phyloP scores from a whole-genome alignment of 176 grass and related monocot genomes.

The Canna indica region DNA sequence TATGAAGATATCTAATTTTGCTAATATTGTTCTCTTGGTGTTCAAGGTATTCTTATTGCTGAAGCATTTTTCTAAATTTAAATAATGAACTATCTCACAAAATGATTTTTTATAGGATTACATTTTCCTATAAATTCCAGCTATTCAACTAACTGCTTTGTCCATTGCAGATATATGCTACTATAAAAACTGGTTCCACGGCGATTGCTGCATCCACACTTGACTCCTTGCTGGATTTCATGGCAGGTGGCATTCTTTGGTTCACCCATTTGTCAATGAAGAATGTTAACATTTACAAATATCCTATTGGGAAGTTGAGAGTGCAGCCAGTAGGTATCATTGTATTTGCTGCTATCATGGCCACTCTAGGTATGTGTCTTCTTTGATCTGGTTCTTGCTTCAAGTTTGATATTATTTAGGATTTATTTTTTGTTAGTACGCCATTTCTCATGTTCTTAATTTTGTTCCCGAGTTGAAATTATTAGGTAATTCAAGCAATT shows the following conservation, averaged over 20 bases:
- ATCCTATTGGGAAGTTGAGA: constrained; percentile 25
- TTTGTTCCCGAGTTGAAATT: not conserved
- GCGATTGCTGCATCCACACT: constrained; percentile 30
- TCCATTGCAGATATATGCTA: constrained; percentile 25
- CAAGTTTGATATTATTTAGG: not conserved
- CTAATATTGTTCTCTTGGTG: constrained; percentile 23
- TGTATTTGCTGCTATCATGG: constrained; percentile 29
- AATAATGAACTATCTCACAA: no score
- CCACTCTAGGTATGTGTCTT: constrained; percentile 14
- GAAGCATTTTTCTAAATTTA: no score
- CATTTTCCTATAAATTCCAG: not conserved
- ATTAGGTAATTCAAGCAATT: no score
- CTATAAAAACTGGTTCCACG: constrained; percentile 19
- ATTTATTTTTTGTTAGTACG: not conserved
- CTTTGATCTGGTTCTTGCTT: not conserved
- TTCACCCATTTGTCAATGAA: constrained; percentile 25
- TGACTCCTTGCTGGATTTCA: constrained; percentile 24
- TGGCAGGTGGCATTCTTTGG: constrained; percentile 30
- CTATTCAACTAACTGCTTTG: not conserved
- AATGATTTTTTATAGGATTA: not conserved
- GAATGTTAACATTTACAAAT: constrained; percentile 24
- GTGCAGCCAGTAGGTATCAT: constrained; percentile 26
- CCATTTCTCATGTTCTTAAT: not conserved
- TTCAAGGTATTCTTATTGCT: constrained; percentile 18
- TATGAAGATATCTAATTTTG: constrained; percentile 23